A percentile compares a stretch with the other conserved stretches of the same genome.
Conservation (phyloP, 2,329 filamentous ascomycete species). For the Exophiala sp. region DNA sequence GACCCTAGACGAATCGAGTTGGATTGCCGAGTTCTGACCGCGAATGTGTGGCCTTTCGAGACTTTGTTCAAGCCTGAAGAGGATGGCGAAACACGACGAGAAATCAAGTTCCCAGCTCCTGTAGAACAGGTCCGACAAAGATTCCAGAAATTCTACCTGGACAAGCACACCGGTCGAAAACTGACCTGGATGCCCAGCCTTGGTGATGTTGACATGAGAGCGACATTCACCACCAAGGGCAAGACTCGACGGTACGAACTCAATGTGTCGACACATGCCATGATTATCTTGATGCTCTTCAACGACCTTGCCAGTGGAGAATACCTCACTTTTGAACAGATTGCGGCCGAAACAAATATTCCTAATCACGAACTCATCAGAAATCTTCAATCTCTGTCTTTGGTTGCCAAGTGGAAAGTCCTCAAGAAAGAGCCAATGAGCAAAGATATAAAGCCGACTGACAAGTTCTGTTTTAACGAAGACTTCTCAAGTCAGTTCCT, state of each 20-base stretch:
- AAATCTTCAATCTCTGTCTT: constrained; percentile 75
- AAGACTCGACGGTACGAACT: constrained; percentile 80
- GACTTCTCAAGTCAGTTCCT: constrained; percentile 77
- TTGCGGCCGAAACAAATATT: constrained; percentile 78
- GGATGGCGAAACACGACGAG: constrained; percentile 46
- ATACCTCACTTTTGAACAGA: constrained; percentile 66
- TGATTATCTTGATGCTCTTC: constrained; percentile 86
- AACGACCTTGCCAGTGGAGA: constrained; percentile 63
- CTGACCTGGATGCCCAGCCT: constrained; percentile 76
- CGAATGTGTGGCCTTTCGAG: constrained; percentile 92
- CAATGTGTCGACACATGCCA: constrained; percentile 87
- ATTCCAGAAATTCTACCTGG: constrained; percentile 84
- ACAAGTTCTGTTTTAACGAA: constrained; percentile 78
- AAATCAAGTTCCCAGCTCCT: constrained; percentile 70
- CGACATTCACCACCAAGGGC: constrained; percentile 68
- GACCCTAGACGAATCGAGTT: constrained; percentile 70
- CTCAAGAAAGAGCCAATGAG: constrained; percentile 75
- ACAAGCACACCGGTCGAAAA: constrained; percentile 80
- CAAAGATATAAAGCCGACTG: constrained; percentile 71
- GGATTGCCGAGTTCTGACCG: constrained; percentile 79
- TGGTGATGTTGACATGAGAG: constrained; percentile 84
- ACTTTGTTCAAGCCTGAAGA: constrained; percentile 64
- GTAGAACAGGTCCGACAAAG: constrained; percentile 74
- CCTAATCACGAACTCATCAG: constrained; percentile 69
- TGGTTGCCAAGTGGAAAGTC: constrained; percentile 78